These are phyloP conservation scores for Mucuna pruriens DNA, from an alignment of 306 rosid genomes.

Conservation along the genomic window DNA sequence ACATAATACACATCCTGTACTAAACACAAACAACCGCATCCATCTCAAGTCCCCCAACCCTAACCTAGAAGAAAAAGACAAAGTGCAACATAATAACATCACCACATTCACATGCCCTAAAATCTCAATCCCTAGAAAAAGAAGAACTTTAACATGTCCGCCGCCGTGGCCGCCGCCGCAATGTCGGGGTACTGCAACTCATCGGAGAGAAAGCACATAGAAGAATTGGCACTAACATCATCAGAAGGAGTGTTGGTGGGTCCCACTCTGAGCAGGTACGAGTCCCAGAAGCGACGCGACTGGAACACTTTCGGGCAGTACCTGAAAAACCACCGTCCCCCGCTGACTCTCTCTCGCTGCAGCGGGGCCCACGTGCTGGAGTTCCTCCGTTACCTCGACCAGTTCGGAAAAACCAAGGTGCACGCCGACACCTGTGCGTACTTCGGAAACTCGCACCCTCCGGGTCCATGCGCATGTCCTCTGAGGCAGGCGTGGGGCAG, in stretches of 20 bases:
- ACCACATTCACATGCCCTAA: background rate
- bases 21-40: background rate
- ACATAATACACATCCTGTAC: background rate
- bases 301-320: slow-evolving; percentile 80
- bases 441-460: slow-evolving; percentile 71
- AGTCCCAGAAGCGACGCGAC: slow-evolving; percentile 76
- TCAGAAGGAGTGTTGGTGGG: background rate
- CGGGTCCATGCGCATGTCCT: slow-evolving; percentile 77
- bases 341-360: slow-evolving; percentile 63
- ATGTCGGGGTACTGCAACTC: slow-evolving; percentile 37
- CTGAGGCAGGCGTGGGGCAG: slow-evolving; percentile 56
- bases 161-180: slow-evolving; percentile 48
- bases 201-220: slow-evolving; percentile 1
- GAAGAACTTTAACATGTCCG: slow-evolving; percentile 24
- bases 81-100: background rate
- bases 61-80: background rate
- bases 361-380: slow-evolving; percentile 80
- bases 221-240: background rate
- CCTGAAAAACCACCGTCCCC: slow-evolving; percentile 77
- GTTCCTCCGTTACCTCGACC: slow-evolving; percentile 78
- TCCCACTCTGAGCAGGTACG: slow-evolving; percentile 62
- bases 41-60: background rate
- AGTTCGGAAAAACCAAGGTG: slow-evolving; percentile 56
- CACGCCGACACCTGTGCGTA: slow-evolving; percentile 57
- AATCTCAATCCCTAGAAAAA: background rate